phyloP scores from a whole-genome alignment of 371 early-diverging fungal species.

The Dichotomocladium elegans region DNA sequence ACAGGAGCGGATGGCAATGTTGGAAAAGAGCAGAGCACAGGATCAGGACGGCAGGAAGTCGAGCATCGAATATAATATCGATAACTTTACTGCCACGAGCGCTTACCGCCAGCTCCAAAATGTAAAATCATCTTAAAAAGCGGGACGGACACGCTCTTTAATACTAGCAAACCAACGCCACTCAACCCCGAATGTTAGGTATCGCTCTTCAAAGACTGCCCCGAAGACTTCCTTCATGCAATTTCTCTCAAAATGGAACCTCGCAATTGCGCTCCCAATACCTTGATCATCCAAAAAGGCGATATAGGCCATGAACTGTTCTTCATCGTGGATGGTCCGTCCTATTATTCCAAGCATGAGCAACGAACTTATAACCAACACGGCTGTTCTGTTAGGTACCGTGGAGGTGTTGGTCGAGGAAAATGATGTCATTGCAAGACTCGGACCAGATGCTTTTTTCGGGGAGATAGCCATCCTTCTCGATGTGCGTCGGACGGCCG shows the following conservation, averaged over 20 bases:
- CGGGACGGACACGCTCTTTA: no score
- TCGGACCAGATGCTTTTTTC: conserved; percentile 59
- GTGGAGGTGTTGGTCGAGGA: conserved; percentile 20
- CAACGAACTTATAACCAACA: no score
- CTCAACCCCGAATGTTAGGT: conserved; percentile 25
- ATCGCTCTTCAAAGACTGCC: conserved; percentile 45
- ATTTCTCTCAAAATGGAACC: conserved; percentile 51
- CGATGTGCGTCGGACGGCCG: conserved; percentile 75
- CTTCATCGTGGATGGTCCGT: conserved; percentile 73
- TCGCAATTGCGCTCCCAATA: conserved; percentile 43
- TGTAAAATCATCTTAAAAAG: conserved; percentile 17
- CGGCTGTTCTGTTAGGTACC: conserved; percentile 22
- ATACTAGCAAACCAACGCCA: neutral
- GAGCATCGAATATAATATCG: conserved; percentile 9
- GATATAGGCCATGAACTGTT: conserved; percentile 77
- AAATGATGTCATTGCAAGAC: conserved; percentile 15
- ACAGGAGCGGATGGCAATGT: conserved; percentile 47
- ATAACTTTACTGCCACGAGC: conserved; percentile 16
- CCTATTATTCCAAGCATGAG: no score
- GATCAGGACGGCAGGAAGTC: conserved; percentile 1
- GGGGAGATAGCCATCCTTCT: conserved; percentile 81
- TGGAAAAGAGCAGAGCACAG: conserved; percentile 29
- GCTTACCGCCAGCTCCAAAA: conserved; percentile 27
- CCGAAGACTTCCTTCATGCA: conserved; percentile 49
- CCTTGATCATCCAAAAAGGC: conserved; percentile 57